A percentile compares a stretch with the other conserved stretches of the same genome.
Conservation (phyloP, 352 stramenopile species). For the Phytophthora foliorum region DNA sequence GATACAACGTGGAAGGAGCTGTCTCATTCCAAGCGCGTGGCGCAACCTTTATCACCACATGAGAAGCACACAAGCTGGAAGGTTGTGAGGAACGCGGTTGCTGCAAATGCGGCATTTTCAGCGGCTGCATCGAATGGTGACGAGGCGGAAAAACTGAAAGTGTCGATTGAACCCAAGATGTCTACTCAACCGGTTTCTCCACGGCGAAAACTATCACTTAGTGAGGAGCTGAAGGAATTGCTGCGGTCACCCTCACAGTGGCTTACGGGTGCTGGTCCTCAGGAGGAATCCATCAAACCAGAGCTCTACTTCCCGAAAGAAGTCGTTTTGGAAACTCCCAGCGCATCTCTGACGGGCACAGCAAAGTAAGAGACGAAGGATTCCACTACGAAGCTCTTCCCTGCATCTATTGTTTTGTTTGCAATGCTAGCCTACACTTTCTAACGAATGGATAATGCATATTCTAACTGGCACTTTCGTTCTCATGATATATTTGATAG, state of each 20-base stretch:
- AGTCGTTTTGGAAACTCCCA: conserved; percentile 50
- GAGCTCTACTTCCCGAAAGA: conserved; percentile 66
- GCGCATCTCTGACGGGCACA: background rate
- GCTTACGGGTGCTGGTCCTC: conserved; percentile 39
- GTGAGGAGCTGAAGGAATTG: conserved; percentile 75
- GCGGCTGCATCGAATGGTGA: conserved; percentile 12
- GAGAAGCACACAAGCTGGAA: conserved; percentile 78
- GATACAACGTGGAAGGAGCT: conserved; percentile 62
- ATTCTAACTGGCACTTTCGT: conserved; percentile 12
- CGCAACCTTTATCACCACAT: conserved; percentile 58
- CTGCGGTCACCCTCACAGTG: conserved; percentile 72
- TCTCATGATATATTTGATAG: conserved; percentile 30
- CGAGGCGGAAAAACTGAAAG: conserved; percentile 33
- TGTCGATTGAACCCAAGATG: conserved; percentile 54
- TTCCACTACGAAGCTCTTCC: background rate
- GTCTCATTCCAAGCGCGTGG: conserved; percentile 57
- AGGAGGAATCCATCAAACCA: conserved; percentile 48
- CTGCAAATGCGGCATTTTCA: conserved; percentile 13
- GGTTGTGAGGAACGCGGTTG: conserved; percentile 38
- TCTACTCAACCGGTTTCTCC: conserved; percentile 7
- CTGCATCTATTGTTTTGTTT: background rate
- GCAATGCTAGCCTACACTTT: background rate
- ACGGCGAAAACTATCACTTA: conserved; percentile 62
- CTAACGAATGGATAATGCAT: conserved; percentile 24
- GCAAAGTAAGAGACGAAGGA: conserved; percentile 6